phyloP scores from a whole-genome alignment of 2,329 filamentous ascomycete species.

The Laburnicola sp. region DNA sequence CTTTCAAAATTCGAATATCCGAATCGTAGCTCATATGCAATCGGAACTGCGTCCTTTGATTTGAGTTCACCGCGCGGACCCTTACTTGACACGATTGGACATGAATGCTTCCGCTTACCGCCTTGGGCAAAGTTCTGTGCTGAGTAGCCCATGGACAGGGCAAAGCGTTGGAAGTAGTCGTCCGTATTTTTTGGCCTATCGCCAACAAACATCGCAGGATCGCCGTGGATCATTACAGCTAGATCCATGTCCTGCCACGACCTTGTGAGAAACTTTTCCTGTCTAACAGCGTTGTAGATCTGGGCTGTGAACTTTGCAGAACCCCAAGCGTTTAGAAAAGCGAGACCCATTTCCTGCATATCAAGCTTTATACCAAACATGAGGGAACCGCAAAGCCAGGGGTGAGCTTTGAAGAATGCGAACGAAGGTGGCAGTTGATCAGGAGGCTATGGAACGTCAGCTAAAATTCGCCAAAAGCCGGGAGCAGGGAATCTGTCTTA shows the following conservation, averaged over 20 bases:
- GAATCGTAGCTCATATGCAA: background rate
- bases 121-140: background rate
- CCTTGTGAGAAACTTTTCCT: constrained; percentile 32
- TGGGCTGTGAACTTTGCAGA: constrained; percentile 45
- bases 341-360: constrained; percentile 38
- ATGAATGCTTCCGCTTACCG: background rate
- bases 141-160: constrained; percentile 4
- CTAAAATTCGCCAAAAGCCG: background rate
- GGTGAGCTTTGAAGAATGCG: constrained; percentile 11
- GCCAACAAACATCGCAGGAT: constrained; percentile 44
- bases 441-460: background rate
- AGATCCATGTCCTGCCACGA: constrained; percentile 50
- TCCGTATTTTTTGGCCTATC: constrained; percentile 29
- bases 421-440: background rate
- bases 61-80: no score
- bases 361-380: constrained; percentile 40
- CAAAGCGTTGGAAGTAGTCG: constrained; percentile 45
- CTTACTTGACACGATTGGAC: background rate
- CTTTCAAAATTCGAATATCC: background rate
- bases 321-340: constrained; percentile 43
- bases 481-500: background rate
- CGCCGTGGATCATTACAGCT: constrained; percentile 28
- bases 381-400: constrained; percentile 38
- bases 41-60: no score
- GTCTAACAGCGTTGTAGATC: constrained; percentile 47